Base-by-base conservation (phyloP, 75 land plant species). In the Selaginella tamariscina region DNA sequence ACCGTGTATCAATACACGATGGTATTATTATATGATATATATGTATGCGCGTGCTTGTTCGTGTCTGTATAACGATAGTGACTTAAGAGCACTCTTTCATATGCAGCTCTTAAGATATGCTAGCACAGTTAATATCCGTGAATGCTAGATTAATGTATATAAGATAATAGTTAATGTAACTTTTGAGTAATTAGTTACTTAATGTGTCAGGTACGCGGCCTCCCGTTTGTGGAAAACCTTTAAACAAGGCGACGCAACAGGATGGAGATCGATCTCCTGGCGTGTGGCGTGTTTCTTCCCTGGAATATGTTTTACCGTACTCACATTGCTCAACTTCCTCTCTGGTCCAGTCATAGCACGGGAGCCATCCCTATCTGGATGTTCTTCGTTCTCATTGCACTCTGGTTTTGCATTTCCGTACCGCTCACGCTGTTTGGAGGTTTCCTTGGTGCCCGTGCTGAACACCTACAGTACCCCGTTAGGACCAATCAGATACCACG, bases 391-490 rank as follows among this genome's bases (percentile, higher is more conserved):
- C 83, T 89, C 2, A 32, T 89, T 29, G 63, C 78, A 8, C 83
- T 89, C 5, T 89, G 95, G 95, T 89, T 89, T 71, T 82, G 90
- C 74, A 89, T 89, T 24, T 89, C 89, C 0, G 87, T 86, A 24
- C 94, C 94, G 1, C 73, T 89, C 26, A 89, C 95, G 0, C 75
- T 89, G 0, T 29, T 84, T 9, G 95, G 95, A 27, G 91, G 95
- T 5, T 90, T 76, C 67, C 8, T 89, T 5, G 95, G 91, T 5
- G 83, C 83, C 13, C 72, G 79, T 26, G 83, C 87, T 29, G 85
- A 79, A 71, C 80, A 72, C 26, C 84, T 89, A 60, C 71, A 82
- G n/a, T 86, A 68, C 71, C 95, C 95, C 18, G 95, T 87, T 11
- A 66, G 90, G 33, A 89, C 95, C 27, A 89, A 89, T 72, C 91